Evolutionary conservation across 2,329 filamentous ascomycete genomes (phyloP).

Genomic region (Nakataea oryzae): DNA sequence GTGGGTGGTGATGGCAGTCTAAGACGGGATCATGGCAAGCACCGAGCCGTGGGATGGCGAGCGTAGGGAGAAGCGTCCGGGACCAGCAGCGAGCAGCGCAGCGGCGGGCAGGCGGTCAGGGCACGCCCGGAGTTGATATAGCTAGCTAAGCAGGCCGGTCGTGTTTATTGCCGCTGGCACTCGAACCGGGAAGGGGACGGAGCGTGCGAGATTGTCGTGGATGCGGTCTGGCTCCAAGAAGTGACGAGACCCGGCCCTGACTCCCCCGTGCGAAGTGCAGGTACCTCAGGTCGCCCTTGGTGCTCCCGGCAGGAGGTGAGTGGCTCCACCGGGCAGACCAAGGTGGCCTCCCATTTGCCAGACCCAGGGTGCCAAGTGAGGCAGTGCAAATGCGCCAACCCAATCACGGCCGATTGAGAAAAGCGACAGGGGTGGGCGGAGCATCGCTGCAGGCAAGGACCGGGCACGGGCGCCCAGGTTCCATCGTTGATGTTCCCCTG

Average conservation of each 20-base stretch:
- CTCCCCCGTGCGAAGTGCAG: no score
- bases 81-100: neutral
- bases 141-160: no score
- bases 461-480: neutral
- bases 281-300: neutral
- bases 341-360: neutral
- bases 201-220: neutral
- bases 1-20: neutral
- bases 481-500: neutral
- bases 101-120: neutral
- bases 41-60: neutral
- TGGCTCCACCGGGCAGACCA: neutral
- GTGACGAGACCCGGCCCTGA: neutral
- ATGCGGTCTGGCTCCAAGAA: neutral
- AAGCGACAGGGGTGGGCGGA: neutral
- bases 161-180: neutral
- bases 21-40: neutral
- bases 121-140: neutral
- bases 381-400: neutral
- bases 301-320: neutral
- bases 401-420: neutral
- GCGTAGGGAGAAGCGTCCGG: neutral
- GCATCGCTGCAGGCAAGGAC: neutral
- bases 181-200: no score
- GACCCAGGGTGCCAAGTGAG: neutral